phyloP scores from a whole-genome alignment of 1,139 yeast genomes.

The Kodamaea derodonti region DNA sequence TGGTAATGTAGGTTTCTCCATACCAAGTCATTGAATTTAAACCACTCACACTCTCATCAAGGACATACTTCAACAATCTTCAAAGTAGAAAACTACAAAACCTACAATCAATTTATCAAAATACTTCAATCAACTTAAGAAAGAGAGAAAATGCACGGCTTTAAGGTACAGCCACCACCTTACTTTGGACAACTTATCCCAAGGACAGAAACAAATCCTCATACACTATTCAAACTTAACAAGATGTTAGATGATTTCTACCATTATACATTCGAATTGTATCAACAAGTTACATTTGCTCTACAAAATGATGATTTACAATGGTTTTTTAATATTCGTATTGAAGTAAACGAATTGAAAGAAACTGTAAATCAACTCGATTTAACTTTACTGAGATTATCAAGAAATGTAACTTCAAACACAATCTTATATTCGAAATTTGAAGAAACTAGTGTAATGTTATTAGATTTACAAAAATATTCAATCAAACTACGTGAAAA shows the following conservation, averaged over 20 bases:
- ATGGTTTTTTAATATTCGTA: slow-evolving; percentile 6
- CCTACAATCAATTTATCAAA: no score
- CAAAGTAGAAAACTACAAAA: no score
- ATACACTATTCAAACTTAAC: slow-evolving; percentile 22
- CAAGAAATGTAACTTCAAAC: slow-evolving; percentile 13
- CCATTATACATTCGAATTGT: slow-evolving; percentile 22
- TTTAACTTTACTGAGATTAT: slow-evolving; percentile 3
- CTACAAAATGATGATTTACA: slow-evolving; percentile 10
- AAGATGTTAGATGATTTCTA: slow-evolving; percentile 31
- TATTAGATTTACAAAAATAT: slow-evolving; percentile 37
- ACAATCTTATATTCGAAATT: slow-evolving; percentile 22
- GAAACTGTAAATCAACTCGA: slow-evolving; percentile 40
- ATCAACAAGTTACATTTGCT: slow-evolving; percentile 2
- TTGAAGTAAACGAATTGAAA: slow-evolving; percentile 42
- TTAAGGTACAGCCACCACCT: slow-evolving; percentile 4
- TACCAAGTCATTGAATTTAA: no score
- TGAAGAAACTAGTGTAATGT: slow-evolving; percentile 35
- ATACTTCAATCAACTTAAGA: no score
- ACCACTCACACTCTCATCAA: no score
- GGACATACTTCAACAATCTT: no score
- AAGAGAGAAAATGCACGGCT: background rate
- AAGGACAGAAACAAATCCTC: slow-evolving; percentile 3
- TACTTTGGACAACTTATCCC: slow-evolving; percentile 7
- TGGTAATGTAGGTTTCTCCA: slow-evolving; percentile 1
- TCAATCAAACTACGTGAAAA: slow-evolving; percentile 36